Conservation (phyloP, 139 green algal genomes). For the Mychonastes homosphaera region DNA sequence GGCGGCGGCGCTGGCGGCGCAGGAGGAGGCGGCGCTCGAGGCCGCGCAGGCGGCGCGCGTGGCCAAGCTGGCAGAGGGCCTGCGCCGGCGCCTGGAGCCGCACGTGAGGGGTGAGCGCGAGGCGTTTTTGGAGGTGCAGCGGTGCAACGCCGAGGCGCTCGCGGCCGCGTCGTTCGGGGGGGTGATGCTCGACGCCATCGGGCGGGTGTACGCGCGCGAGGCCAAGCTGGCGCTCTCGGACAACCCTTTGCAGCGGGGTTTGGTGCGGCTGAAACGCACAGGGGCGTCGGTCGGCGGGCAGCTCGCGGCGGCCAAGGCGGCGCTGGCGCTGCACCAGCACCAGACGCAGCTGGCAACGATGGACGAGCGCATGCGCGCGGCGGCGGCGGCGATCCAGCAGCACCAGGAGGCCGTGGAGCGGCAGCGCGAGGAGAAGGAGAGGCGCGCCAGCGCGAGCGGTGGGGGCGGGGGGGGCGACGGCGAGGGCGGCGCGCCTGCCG, state of each 20-base stretch:
- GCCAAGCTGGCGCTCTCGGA: conserved; percentile 51
- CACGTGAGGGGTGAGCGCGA: conserved; percentile 58
- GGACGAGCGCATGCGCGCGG: conserved; percentile 4
- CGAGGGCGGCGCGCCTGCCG: background rate
- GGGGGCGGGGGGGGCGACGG: background rate
- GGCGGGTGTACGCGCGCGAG: conserved; percentile 66
- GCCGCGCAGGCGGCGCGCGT: conserved; percentile 3
- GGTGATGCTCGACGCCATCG: conserved; percentile 74
- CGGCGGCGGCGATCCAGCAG: background rate
- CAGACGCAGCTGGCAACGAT: conserved; percentile 9
- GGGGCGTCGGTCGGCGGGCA: conserved; percentile 35
- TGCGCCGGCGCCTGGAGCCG: conserved; percentile 51
- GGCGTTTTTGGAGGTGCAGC: conserved; percentile 48
- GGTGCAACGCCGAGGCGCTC: conserved; percentile 32
- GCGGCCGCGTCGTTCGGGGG: conserved; percentile 62
- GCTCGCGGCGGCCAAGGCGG: conserved; percentile 13
- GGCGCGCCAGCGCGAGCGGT: background rate
- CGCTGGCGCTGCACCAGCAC: conserved; percentile 14
- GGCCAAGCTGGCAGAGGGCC: conserved; percentile 32
- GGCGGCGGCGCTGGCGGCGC: background rate
- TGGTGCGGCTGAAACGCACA: conserved; percentile 7
- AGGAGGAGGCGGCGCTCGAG: conserved; percentile 4
- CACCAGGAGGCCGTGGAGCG: no score
- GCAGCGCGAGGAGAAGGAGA: conserved; percentile 8
- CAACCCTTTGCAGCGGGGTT: conserved; percentile 31